Percentiles rank a stretch among this genome's conserved stretches.
Conservation (phyloP, 1,139 yeast species). For the Yamadazyma triangularis region DNA sequence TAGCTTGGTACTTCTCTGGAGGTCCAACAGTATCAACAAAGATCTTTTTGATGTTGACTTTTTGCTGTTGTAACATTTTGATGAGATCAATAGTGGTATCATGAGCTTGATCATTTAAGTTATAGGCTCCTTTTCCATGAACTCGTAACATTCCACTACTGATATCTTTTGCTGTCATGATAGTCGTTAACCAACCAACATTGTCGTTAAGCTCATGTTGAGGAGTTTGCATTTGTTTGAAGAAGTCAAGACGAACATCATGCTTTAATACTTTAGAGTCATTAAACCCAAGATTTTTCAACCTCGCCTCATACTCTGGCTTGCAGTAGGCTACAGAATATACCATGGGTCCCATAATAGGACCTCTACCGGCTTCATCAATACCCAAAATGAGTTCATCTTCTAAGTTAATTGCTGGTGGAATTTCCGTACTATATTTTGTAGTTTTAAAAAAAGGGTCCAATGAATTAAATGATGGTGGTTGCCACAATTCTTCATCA, state of each 20-base stretch:
- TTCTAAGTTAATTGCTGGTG: conserved; percentile 16
- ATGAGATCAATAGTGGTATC: conserved; percentile 85
- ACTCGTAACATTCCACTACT: conserved; percentile 80
- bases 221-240: conserved; percentile 51
- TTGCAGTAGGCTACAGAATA: conserved; percentile 83
- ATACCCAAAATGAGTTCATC: conserved; percentile 65
- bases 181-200: conserved; percentile 85
- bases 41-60: conserved; percentile 63
- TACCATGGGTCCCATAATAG: conserved; percentile 96
- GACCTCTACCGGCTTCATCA: conserved; percentile 98
- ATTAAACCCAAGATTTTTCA: conserved; percentile 74
- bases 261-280: conserved; percentile 89
- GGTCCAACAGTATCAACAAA: conserved; percentile 98
- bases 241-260: conserved; percentile 56
- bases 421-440: conserved; percentile 33
- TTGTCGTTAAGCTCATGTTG: conserved; percentile 45
- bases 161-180: conserved; percentile 84
- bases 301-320: conserved; percentile 42
- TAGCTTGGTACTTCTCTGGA: conserved; percentile 76
- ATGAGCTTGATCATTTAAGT: conserved; percentile 93
- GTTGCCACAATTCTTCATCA: neutral
- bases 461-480: too few species aligned
- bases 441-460: conserved; percentile 24
- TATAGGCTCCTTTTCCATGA: conserved; percentile 55
- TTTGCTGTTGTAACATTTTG: conserved; percentile 50